Conservation (phyloP, 108 stramenopile species). For the Epipyxis sp. region DNA sequence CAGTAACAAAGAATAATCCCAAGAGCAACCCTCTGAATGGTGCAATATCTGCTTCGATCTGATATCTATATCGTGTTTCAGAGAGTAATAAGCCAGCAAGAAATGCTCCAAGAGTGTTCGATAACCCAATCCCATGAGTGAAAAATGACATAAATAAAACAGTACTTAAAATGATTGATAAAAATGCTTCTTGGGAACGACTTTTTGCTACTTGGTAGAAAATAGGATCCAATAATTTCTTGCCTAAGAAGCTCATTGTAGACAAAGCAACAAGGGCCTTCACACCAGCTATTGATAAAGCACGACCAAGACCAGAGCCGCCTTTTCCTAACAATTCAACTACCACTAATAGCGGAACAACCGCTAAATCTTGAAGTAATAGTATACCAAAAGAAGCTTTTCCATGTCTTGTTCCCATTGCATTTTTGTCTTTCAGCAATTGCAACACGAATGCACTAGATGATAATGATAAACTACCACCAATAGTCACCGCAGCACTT, state of each 20-base stretch:
- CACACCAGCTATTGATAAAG: conserved; percentile 71
- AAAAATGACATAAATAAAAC: conserved; percentile 85
- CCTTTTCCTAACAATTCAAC: conserved; percentile 84
- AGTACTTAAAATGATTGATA: conserved; percentile 81
- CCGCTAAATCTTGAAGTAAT: conserved; percentile 86
- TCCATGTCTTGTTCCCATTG: conserved; percentile 82
- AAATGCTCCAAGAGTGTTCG: conserved; percentile 92
- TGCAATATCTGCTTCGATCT: conserved; percentile 90
- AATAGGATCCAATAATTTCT: conserved; percentile 74
- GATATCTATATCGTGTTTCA: conserved; percentile 90
- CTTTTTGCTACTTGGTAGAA: conserved; percentile 78
- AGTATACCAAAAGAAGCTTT: conserved; percentile 87
- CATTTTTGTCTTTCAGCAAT: conserved; percentile 87
- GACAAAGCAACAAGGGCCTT: conserved; percentile 81
- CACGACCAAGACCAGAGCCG: conserved; percentile 70
- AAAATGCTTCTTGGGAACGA: conserved; percentile 84
- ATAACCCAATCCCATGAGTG: conserved; percentile 87
- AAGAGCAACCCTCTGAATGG: conserved; percentile 87
- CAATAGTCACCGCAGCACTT: conserved; percentile 74
- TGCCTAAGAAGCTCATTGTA: conserved; percentile 75
- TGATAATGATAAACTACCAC: conserved; percentile 77
- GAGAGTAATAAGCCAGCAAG: conserved; percentile 83
- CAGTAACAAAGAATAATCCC: conserved; percentile 92
- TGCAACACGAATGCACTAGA: conserved; percentile 88
- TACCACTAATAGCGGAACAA: conserved; percentile 88